phyloP scores from a whole-genome alignment of 106 monocot genomes.

The Dioscorea dumetorum region DNA sequence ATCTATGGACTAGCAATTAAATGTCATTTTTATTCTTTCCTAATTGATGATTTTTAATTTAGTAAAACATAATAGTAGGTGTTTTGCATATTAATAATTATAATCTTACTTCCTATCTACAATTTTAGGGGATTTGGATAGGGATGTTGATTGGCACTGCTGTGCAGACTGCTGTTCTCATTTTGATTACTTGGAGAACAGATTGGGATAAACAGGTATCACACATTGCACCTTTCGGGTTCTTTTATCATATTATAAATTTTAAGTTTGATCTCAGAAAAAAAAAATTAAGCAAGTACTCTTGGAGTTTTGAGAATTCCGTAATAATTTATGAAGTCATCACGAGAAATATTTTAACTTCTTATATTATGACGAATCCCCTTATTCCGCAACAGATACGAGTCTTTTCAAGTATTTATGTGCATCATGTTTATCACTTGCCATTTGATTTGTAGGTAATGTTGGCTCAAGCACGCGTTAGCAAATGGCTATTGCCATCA shows the following conservation, averaged over 20 bases:
- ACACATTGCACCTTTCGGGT: background rate
- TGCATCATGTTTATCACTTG: no score
- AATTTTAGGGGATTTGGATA: constrained; percentile 69
- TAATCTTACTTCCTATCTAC: background rate
- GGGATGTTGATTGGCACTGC: constrained; percentile 82
- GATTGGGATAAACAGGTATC: constrained; percentile 84
- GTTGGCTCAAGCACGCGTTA: constrained; percentile 37
- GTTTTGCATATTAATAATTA: background rate
- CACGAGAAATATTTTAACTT: background rate
- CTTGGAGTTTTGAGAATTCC: no score
- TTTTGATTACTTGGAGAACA: constrained; percentile 61
- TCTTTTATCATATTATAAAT: no score
- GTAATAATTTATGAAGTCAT: background rate
- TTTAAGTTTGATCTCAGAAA: background rate
- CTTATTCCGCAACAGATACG: no score
- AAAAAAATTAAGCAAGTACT: no score
- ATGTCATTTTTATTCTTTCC: background rate
- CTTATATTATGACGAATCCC: no score
- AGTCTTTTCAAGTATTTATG: no score
- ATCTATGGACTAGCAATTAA: background rate
- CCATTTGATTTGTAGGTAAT: constrained; percentile 29
- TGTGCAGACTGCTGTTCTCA: constrained; percentile 65
- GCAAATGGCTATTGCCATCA: constrained; percentile 30
- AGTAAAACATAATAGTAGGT: background rate
- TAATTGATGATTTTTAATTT: no score